Percentiles rank a stretch among this genome's conserved stretches.
These are phyloP conservation scores for Umbelopsis sp. DNA, from an alignment of 192 early-diverging fungal species.

Conservation along the genomic window DNA sequence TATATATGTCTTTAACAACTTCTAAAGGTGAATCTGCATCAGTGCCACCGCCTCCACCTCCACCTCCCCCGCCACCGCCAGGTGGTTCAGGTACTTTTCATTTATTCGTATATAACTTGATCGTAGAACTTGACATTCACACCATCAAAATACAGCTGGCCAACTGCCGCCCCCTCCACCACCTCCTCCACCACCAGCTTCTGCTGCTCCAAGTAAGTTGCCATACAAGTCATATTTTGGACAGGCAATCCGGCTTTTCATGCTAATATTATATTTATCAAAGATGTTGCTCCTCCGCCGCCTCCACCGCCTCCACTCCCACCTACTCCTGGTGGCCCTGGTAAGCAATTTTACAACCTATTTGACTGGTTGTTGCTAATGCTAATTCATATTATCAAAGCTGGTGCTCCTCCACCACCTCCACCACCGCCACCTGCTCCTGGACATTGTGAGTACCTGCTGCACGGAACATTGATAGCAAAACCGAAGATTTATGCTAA, in stretches of 20 bases:
- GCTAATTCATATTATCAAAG: neutral
- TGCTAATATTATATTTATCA: no score
- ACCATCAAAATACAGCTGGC: conserved; percentile 31
- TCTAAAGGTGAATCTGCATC: neutral
- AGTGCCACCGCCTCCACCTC: conserved; percentile 25
- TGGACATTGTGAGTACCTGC: neutral
- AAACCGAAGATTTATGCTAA: neutral
- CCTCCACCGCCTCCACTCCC: conserved; percentile 38
- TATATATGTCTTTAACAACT: neutral
- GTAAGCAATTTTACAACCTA: neutral
- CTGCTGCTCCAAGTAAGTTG: conserved; percentile 5
- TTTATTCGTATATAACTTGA: neutral
- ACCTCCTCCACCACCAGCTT: conserved; percentile 35
- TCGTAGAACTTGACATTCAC: neutral
- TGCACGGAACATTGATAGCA: neutral
- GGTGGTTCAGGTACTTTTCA: neutral
- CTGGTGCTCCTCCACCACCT: conserved; percentile 2
- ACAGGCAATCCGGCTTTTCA: no score
- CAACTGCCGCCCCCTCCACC: conserved; percentile 26
- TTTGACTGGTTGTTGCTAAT: neutral
- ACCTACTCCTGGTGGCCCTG: conserved; percentile 20
- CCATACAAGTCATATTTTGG: no score
- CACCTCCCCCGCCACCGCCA: conserved; percentile 41
- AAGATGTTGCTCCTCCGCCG: conserved; percentile 5
- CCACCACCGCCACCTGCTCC: neutral